A percentile compares a stretch with the other conserved stretches of the same genome.
Conservation (phyloP, 192 early-diverging fungal genomes). For the Linnemannia hyalina region DNA sequence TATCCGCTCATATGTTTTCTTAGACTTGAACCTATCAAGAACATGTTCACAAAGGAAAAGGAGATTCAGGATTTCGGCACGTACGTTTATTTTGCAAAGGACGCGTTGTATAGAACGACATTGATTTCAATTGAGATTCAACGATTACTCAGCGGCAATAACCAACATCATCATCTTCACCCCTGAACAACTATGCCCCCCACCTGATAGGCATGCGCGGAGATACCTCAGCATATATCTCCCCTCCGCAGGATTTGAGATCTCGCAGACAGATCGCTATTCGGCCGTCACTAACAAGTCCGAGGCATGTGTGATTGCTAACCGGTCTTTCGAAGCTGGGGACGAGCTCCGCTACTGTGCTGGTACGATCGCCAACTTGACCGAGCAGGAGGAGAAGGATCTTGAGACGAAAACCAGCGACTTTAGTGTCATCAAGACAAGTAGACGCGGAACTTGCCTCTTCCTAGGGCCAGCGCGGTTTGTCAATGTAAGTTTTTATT, state of each 20-base stretch:
- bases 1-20: not conserved
- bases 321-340: slow-evolving; percentile 60
- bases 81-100: slow-evolving; percentile 26
- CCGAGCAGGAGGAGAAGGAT: slow-evolving; percentile 62
- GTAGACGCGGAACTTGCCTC: slow-evolving; percentile 62
- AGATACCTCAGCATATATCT: slow-evolving; percentile 62
- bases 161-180: not conserved
- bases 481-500: slow-evolving; percentile 63
- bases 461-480: slow-evolving; percentile 75
- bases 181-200: not conserved
- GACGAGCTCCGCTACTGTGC: slow-evolving; percentile 64
- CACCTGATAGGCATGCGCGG: slow-evolving; percentile 35
- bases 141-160: not conserved
- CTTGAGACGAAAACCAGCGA: slow-evolving; percentile 63
- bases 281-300: slow-evolving; percentile 52
- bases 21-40: slow-evolving; percentile 58
- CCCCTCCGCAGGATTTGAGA: slow-evolving; percentile 69
- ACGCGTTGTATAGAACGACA: not conserved
- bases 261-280: slow-evolving; percentile 66
- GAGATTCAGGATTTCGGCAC: slow-evolving; percentile 59
- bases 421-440: slow-evolving; percentile 63
- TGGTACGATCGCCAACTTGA: slow-evolving; percentile 65
- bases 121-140: not conserved
- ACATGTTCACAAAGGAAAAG: slow-evolving; percentile 43
- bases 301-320: slow-evolving; percentile 71